Percentiles rank a stretch among this genome's conserved stretches.
Conservation (phyloP, 495 filamentous ascomycete genomes). For the Aspergillus indologenus region DNA sequence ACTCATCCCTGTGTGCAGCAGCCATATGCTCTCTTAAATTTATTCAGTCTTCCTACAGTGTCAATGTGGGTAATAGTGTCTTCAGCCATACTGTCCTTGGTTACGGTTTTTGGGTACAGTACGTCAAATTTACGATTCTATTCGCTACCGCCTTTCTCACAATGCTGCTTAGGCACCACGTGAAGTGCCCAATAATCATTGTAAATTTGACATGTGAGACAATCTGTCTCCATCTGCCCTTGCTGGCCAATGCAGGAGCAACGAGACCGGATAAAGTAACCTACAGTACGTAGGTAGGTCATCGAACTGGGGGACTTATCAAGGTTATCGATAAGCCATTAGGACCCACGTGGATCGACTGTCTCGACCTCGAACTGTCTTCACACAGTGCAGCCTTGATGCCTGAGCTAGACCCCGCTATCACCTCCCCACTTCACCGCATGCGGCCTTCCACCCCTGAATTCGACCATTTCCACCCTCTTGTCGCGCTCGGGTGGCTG, state of each 20-base stretch:
- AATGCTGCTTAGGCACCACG: too few relatives aligned
- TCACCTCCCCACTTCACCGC: constrained; percentile 25
- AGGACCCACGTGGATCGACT: constrained; percentile 6
- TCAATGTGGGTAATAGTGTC: neutral
- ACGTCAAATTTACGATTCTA: too few relatives aligned
- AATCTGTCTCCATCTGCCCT: too few relatives aligned
- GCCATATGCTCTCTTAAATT: neutral
- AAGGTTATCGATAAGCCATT: constrained; percentile 18
- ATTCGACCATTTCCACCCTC: neutral
- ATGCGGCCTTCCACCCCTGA: constrained; percentile 32
- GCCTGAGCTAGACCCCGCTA: constrained; percentile 10
- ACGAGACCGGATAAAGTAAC: too few relatives aligned
- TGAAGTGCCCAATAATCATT: too few relatives aligned
- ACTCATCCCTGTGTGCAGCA: neutral
- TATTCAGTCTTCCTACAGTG: neutral
- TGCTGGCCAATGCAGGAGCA: too few relatives aligned
- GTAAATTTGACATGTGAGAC: too few relatives aligned
- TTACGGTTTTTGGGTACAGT: neutral
- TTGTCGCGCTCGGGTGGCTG: neutral
- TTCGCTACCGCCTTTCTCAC: too few relatives aligned
- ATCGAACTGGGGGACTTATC: neutral
- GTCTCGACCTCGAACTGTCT: neutral
- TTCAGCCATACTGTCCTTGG: neutral
- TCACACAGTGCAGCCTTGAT: neutral
- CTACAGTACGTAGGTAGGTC: too few relatives aligned